Base-by-base conservation (phyloP, 257 asterid genomes). In the Fraxinus quadrangulata region DNA sequence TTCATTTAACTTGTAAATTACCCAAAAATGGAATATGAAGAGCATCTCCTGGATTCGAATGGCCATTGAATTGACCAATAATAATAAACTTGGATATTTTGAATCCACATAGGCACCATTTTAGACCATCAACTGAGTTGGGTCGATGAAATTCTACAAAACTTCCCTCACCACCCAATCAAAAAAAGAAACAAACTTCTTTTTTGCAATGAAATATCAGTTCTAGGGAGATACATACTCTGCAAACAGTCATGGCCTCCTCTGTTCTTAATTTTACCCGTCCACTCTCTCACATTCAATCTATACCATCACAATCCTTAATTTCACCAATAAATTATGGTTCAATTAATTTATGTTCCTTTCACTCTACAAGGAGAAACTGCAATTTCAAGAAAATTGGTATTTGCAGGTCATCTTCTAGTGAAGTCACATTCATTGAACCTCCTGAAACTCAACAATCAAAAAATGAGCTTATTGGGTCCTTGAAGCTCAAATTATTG, bases 401-500 rank as follows among this genome's bases (percentile, higher is more conserved):
- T 37, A 10, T 76, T 70, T 90, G 93, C 75, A 77, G 40, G 73
- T 84, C 96, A 0, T 86, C 81, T 51, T 61, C 84, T 49, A 78
- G 75, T 80, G 94, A 85, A 36, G 86, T 76, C 67, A 19, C 89
- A 0, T 74, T 83, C 68, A 75, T n/a, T 21, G 84, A 85, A 78
- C 81, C 86, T 36, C 39, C 39, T 36, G 39, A 6, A 36, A 36
- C 39, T 36, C 39, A 5, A 36, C 39, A 36, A 49, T 49, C 91
- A 16, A 85, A 71, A 34, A 74, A 76, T 28, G 86, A 86, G 67
- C 75, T 75, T 67, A 65, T 83, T 68, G 89, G 83, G 51, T 71
- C 85, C 45, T 86, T 88, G 24, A 94, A 94, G 90, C 80, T 92
- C 80, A 94, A 92, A 67, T 81, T 92, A 71, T 80, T 94, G 93